phyloP scores from a whole-genome alignment of 2,329 filamentous ascomycete species.

The Zalaria sp. region DNA sequence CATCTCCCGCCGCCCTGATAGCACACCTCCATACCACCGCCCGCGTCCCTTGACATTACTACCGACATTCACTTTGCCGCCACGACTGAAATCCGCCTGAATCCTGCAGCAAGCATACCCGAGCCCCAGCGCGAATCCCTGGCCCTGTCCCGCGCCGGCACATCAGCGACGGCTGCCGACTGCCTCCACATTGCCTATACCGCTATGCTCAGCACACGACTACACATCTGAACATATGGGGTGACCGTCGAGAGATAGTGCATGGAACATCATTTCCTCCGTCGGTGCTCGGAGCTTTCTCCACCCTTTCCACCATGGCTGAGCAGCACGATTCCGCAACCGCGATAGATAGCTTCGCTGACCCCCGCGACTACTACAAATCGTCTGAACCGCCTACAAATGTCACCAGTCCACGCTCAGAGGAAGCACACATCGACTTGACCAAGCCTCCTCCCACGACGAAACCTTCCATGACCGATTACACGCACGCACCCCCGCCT shows the following conservation, averaged over 20 bases:
- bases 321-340: not conserved
- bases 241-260: not conserved
- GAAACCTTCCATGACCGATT: not conserved
- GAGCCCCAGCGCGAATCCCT: no score
- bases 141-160: no score
- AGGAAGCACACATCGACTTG: not conserved
- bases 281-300: not conserved
- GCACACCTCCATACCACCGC: no score
- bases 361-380: conserved; percentile 4
- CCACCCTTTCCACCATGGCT: conserved; percentile 1
- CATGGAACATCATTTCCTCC: not conserved
- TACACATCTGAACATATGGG: not conserved
- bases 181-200: no score
- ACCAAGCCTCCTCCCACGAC: not conserved
- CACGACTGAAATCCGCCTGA: no score
- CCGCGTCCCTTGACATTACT: no score
- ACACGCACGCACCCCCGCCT: conserved; percentile 1
- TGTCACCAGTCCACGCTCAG: not conserved
- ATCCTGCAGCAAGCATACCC: no score
- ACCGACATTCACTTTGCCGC: no score
- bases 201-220: no score
- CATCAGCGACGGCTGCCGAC: no score
- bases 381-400: not conserved
- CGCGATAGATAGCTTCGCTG: conserved; percentile 1
- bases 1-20: no score